phyloP scores from a whole-genome alignment of 805 yeast species.

The Cyberlindnera amylophila region DNA sequence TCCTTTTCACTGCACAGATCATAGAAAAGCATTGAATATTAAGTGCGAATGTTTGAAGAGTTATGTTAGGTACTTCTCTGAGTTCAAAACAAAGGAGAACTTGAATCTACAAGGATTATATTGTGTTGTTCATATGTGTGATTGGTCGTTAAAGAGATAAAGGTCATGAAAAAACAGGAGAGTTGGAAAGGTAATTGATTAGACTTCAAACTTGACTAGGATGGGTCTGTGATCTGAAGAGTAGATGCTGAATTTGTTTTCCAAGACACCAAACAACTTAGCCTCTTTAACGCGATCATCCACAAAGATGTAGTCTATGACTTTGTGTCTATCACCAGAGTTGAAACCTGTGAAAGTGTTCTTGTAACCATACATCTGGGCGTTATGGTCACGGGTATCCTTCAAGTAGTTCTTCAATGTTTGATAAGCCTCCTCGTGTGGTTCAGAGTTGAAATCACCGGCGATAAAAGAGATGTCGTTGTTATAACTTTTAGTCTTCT shows the following conservation, averaged over 20 bases:
- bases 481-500: conserved; percentile 30
- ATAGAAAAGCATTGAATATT: too few species aligned
- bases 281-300: conserved; percentile 17
- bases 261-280: conserved; percentile 35
- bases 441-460: conserved; percentile 56
- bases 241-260: conserved; percentile 12
- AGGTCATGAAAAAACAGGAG: neutral
- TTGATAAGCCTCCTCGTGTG: conserved; percentile 39
- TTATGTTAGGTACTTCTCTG: too few species aligned
- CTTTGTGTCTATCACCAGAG: conserved; percentile 27
- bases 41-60: too few species aligned
- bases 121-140: too few species aligned
- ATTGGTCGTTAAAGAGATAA: too few species aligned
- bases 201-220: conserved; percentile 27
- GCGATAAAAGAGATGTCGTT: conserved; percentile 42
- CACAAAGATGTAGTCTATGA: conserved; percentile 30
- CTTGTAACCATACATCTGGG: conserved; percentile 37
- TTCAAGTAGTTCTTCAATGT: conserved; percentile 37
- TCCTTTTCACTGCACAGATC: too few species aligned
- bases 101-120: too few species aligned
- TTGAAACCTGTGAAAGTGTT: conserved; percentile 50
- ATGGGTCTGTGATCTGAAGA: conserved; percentile 48
- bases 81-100: too few species aligned
- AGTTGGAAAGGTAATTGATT: neutral
- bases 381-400: conserved; percentile 30